Evolutionary conservation across 2,329 filamentous ascomycete species (phyloP).

Genomic region (Clonostachys solani): DNA sequence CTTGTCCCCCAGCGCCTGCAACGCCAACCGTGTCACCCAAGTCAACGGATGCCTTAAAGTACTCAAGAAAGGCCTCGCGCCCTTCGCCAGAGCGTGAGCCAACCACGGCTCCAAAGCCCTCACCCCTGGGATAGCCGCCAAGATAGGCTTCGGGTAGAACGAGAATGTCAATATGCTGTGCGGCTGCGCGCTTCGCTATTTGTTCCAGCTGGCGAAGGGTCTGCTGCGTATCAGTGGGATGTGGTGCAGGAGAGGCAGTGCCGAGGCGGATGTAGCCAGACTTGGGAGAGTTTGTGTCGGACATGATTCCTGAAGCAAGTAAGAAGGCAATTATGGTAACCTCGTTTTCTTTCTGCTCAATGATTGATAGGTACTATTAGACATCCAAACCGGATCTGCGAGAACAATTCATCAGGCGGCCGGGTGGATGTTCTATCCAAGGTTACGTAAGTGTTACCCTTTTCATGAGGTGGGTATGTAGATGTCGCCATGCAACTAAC

Average conservation of each 20-base stretch:
- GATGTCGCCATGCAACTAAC: too few species aligned
- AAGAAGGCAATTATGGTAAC: too few species aligned
- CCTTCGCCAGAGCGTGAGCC: conserved; percentile 66
- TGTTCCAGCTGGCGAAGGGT: conserved; percentile 64
- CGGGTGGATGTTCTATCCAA: too few species aligned
- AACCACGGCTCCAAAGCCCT: conserved; percentile 1
- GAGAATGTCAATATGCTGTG: conserved; percentile 57
- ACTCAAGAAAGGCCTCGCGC: conserved; percentile 76
- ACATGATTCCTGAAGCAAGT: too few species aligned
- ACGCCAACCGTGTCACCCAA: conserved; percentile 71
- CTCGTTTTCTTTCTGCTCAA: too few species aligned
- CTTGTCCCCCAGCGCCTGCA: conserved; percentile 61
- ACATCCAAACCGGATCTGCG: too few species aligned
- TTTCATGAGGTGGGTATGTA: too few species aligned
- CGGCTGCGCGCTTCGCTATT: conserved; percentile 59
- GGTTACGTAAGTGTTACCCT: too few species aligned
- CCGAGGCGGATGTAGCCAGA: conserved; percentile 40
- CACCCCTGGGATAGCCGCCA: conserved; percentile 71
- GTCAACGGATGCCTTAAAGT: conserved; percentile 77
- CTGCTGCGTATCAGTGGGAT: conserved; percentile 39
- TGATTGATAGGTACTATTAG: too few species aligned
- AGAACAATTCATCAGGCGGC: too few species aligned
- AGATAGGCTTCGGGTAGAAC: conserved; percentile 91
- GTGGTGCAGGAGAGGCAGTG: conserved; percentile 52
- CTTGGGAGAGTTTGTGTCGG: too few species aligned